These are phyloP conservation scores for Yamadazyma sp. DNA, from an alignment of 1,139 yeast species.

Conservation along the genomic window DNA sequence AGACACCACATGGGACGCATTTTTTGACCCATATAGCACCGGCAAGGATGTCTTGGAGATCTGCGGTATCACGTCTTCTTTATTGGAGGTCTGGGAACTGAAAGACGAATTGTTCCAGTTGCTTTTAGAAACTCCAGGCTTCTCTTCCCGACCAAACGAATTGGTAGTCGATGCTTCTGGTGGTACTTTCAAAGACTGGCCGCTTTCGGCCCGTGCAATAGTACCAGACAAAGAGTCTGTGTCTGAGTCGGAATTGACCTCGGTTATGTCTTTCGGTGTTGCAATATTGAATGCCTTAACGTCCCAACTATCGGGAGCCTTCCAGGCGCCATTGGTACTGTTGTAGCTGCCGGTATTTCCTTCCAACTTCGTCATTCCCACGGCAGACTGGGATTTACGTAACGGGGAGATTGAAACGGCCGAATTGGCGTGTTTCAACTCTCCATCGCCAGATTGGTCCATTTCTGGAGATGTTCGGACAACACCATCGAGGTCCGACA, in stretches of 20 bases:
- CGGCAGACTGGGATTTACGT: constrained; percentile 10
- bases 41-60: constrained; percentile 22
- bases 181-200: neutral
- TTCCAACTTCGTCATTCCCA: constrained; percentile 6
- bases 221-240: constrained; percentile 16
- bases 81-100: neutral
- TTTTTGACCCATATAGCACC: constrained; percentile 37
- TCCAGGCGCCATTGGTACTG: constrained; percentile 38
- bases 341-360: neutral
- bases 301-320: constrained; percentile 82
- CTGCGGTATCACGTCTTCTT: constrained; percentile 2
- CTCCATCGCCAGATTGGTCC: neutral
- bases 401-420: constrained; percentile 8
- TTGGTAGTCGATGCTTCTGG: neutral
- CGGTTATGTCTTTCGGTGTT: constrained; percentile 11
- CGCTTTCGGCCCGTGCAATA: neutral
- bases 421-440: constrained; percentile 3
- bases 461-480: constrained; percentile 26
- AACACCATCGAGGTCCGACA: constrained; percentile 55
- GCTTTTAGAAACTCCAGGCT: neutral
- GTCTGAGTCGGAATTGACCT: constrained; percentile 16
- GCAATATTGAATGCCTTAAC: constrained; percentile 44
- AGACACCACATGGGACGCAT: constrained; percentile 23
- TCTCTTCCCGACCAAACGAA: neutral
- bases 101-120: constrained; percentile 4